Evolutionary conservation across 345 rosid species (phyloP), one percentile per base, ranked within the genome.

Genomic region (Euphorbia tirucalli): DNA sequence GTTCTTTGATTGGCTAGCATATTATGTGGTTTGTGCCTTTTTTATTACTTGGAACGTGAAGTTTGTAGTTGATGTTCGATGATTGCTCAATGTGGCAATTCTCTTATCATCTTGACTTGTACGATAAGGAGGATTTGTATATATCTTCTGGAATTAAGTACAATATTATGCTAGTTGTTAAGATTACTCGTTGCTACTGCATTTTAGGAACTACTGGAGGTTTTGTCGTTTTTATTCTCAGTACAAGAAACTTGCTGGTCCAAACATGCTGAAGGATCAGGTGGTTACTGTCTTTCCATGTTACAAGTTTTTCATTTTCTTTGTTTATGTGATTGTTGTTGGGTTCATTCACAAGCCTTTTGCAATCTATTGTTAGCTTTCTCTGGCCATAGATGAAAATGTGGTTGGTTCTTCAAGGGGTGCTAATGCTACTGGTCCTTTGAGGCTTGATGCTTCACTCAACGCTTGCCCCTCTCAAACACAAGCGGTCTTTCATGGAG

Each of bases 401-500:
- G 71, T n/a, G 30, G 46, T 76, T 75, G 28, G 43, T 75, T 61
- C 64, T 73, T 68, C 69, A 7, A 73, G 79, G 86, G 82, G 68
- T 59, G 76, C 54, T 50, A 30, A 67, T 74, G 44, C 67, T 15
- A 52, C 48, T 80, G 86, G 69, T 63, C 18, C 83, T 68, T 54
- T 72, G 21, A 75, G 68, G 67, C 78, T 70, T 39, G 64, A 67
- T 50, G 58, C 46, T 77, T 72, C 77, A 25, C 48, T 75, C 14
- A 71, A 66, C 73, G 75, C 83, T 19, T 74, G 62, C 58, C 71
- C 79, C 52, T 67, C 76, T 49, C 77, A 82, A 39, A 50, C 75
- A 49, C 76, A 67, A n/a, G 56, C 75, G 68, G 69, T 74, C 65
- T 62, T 73, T 62, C 55, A 59, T 60, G 80, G 78, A 83, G 87